Evolutionary conservation across 202 grass and related monocot species (phyloP).

Genomic region (Carex sylvatica): DNA sequence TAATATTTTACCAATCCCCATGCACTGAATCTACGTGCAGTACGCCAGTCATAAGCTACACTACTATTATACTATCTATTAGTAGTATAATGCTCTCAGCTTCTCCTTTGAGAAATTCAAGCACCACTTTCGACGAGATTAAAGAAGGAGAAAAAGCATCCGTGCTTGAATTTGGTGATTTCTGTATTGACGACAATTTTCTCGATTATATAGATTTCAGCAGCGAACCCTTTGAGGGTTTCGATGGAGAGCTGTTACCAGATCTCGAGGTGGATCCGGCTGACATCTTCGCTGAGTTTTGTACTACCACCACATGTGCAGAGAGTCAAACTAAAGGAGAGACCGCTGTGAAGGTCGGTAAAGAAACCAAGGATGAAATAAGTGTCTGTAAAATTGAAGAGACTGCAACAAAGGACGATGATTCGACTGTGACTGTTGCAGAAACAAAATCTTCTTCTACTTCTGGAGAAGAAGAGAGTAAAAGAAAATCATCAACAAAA

Average conservation of each 20-base stretch:
- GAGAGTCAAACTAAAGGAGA: slow-evolving; percentile 13
- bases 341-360: not conserved
- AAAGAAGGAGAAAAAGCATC: slow-evolving; percentile 29
- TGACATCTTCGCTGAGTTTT: slow-evolving; percentile 74
- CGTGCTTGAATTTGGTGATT: slow-evolving; percentile 11
- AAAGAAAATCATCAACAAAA: slow-evolving; percentile 32
- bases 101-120: slow-evolving; percentile 56
- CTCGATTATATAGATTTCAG: slow-evolving; percentile 88
- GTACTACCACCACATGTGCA: not conserved
- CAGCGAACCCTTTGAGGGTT: slow-evolving; percentile 47
- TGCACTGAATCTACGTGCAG: slow-evolving; percentile 28
- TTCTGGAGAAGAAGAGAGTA: slow-evolving; percentile 44
- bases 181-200: slow-evolving; percentile 44
- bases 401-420: slow-evolving; percentile 29
- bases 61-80: not conserved
- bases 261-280: slow-evolving; percentile 84
- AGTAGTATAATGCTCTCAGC: slow-evolving; percentile 65
- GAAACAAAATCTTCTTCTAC: slow-evolving; percentile 46
- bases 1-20: slow-evolving; percentile 5
- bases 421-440: slow-evolving; percentile 5
- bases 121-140: slow-evolving; percentile 19
- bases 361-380: slow-evolving; percentile 15
- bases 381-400: slow-evolving; percentile 25
- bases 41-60: not conserved
- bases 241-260: slow-evolving; percentile 72